phyloP scores from a whole-genome alignment of 1,284 basidiomycete genomes.

The Boletellus sp. region DNA sequence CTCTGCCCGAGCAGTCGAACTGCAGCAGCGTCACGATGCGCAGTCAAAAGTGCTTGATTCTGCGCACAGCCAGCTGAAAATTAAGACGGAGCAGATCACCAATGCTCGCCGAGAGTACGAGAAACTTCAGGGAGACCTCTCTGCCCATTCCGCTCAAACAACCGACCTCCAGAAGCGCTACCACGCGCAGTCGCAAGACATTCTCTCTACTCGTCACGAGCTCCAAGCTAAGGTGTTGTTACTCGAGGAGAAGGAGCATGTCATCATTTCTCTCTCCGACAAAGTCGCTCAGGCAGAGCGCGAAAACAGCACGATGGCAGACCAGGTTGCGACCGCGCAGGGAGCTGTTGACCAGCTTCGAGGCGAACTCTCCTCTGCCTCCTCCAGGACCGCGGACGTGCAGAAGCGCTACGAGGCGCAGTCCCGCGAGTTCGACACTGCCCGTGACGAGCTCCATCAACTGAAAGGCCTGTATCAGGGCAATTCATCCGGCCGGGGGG shows the following conservation, averaged over 20 bases:
- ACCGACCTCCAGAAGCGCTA: slow-evolving; percentile 1
- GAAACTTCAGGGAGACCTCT: slow-evolving; percentile 6
- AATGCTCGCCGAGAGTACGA: not conserved
- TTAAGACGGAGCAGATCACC: not conserved
- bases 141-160: not conserved
- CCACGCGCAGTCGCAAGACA: slow-evolving; percentile 4
- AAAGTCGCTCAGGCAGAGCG: not conserved
- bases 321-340: not conserved
- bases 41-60: slow-evolving; percentile 1
- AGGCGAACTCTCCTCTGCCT: not conserved
- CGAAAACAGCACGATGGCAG: not conserved
- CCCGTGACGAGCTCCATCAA: slow-evolving; percentile 1
- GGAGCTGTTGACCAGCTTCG: slow-evolving; percentile 5
- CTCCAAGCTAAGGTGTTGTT: not conserved
- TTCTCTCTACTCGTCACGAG: slow-evolving; percentile 4
- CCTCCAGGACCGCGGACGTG: not conserved
- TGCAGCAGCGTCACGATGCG: not conserved
- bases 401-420: not conserved
- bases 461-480: not conserved
- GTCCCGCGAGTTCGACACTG: not conserved
- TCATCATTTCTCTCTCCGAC: slow-evolving; percentile 1
- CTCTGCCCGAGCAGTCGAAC: not conserved
- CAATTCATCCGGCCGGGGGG: not conserved
- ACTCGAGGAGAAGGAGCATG: slow-evolving; percentile 1
- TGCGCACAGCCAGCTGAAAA: not conserved